Conservation (phyloP, 2,329 filamentous ascomycete genomes). For the Penicillium occitanis region DNA sequence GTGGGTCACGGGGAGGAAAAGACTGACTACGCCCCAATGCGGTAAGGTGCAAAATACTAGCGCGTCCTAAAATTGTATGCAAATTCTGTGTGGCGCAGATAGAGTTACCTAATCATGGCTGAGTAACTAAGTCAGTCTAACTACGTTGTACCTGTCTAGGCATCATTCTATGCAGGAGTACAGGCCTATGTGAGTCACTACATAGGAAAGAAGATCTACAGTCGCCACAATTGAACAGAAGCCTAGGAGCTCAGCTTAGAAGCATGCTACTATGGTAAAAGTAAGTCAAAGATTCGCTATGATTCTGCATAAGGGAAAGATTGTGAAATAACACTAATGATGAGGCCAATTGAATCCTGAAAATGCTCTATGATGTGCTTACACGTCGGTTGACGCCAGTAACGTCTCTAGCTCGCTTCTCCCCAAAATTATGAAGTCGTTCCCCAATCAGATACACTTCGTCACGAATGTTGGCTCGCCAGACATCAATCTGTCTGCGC, state of each 20-base stretch:
- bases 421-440: conserved; percentile 89
- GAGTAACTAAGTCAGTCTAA: not conserved
- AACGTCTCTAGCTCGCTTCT: conserved; percentile 47
- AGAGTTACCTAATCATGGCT: not conserved
- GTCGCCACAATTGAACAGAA: not conserved
- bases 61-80: not conserved
- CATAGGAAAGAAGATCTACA: not conserved
- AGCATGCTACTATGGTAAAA: not conserved
- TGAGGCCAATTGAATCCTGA: conserved; percentile 1
- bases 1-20: not conserved
- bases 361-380: conserved; percentile 33
- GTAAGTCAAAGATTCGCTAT: conserved; percentile 3
- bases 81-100: conserved; percentile 14
- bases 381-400: conserved; percentile 37
- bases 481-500: conserved; percentile 63
- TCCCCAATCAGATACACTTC: conserved; percentile 97
- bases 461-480: conserved; percentile 81
- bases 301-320: conserved; percentile 1
- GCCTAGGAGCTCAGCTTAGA: not conserved
- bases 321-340: not conserved
- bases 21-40: not conserved
- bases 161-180: not conserved
- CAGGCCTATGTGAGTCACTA: not conserved
- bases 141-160: not conserved
- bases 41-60: not conserved